Percentiles rank a stretch among this genome's conserved stretches.
These are phyloP conservation scores for Aspergillus persii DNA, from an alignment of 2,329 filamentous ascomycete genomes.

Conservation along the genomic window DNA sequence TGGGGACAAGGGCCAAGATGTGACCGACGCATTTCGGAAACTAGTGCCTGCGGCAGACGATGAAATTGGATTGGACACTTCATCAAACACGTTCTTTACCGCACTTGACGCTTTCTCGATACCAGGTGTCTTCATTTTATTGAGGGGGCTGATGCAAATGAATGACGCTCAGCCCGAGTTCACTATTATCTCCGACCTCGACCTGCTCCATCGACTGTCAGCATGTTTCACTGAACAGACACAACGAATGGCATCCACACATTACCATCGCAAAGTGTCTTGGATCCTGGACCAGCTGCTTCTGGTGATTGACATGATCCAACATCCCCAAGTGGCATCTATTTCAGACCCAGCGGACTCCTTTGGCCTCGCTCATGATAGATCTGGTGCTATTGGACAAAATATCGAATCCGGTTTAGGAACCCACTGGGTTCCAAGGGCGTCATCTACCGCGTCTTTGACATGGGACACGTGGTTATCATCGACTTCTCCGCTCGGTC, in stretches of 20 bases:
- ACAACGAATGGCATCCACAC: neutral
- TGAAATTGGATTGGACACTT: too few relatives aligned
- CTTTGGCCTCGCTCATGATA: neutral
- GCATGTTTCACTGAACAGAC: slow-evolving; percentile 1
- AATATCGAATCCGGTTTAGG: neutral
- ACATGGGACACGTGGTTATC: neutral
- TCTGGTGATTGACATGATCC: neutral
- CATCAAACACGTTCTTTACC: neutral
- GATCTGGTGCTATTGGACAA: neutral
- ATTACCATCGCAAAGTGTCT: neutral
- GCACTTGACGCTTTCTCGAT: neutral
- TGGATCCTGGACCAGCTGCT: slow-evolving; percentile 4
- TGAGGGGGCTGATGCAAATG: neutral
- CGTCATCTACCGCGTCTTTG: neutral
- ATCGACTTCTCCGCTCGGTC: neutral
- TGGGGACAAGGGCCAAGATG: neutral
- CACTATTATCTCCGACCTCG: neutral
- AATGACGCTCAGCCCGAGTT: neutral
- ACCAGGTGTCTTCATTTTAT: neutral
- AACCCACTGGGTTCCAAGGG: neutral
- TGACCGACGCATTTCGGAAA: neutral
- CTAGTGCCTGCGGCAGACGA: neutral
- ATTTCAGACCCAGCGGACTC: too few relatives aligned
- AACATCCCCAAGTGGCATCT: neutral
- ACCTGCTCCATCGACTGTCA: slow-evolving; percentile 2